phyloP scores from a whole-genome alignment of 2,329 filamentous ascomycete species.

The Mollisia scopiformis region DNA sequence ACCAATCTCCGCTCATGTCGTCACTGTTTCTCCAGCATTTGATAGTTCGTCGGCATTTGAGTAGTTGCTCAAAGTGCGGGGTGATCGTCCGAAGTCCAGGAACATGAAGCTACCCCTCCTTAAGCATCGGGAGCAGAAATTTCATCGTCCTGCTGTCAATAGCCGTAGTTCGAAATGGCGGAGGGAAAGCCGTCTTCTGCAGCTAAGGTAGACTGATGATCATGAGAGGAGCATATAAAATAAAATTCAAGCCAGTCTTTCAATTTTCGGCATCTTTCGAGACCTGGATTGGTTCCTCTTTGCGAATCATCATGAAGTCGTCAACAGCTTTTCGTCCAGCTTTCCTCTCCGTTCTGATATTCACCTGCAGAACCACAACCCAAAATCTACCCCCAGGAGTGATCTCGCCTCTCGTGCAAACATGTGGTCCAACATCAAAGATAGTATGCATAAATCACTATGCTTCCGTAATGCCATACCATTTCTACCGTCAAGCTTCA shows the following conservation, averaged over 20 bases:
- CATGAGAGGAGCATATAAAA: no score
- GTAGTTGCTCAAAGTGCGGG: neutral
- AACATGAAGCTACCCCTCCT: neutral
- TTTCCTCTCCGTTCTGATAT: neutral
- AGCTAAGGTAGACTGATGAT: no score
- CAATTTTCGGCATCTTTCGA: neutral
- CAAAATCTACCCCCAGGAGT: neutral
- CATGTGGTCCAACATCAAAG: neutral
- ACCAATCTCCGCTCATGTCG: neutral
- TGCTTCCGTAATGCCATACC: conserved; percentile 31
- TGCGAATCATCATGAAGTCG: neutral
- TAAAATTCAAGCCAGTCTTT: neutral
- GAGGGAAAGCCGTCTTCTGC: no score
- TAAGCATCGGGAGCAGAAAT: no score
- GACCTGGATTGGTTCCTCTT: neutral
- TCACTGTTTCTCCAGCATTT: neutral
- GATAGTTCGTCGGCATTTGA: neutral
- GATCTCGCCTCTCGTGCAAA: neutral
- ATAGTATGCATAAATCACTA: neutral
- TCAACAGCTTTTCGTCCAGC: neutral
- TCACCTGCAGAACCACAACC: neutral
- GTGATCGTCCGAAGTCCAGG: neutral
- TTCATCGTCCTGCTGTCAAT: no score
- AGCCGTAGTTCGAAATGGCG: no score
- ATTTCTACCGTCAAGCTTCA: conserved; percentile 38